phyloP scores from a whole-genome alignment of 2,329 filamentous ascomycete species.

The Diplodia sapinea region DNA sequence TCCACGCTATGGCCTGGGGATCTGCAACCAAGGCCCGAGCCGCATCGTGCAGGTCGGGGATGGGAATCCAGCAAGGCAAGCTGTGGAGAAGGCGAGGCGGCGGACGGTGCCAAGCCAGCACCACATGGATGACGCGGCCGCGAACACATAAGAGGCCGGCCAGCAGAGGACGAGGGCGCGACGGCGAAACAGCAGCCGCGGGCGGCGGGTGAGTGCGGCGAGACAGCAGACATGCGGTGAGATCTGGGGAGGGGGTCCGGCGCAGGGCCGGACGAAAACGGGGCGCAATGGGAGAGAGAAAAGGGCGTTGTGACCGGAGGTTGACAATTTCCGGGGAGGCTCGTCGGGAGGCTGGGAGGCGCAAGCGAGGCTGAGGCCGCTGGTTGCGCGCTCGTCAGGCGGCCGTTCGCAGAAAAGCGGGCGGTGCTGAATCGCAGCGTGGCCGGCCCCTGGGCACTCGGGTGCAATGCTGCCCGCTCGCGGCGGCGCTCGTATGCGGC shows the following conservation, averaged over 20 bases:
- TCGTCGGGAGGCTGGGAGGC: background rate
- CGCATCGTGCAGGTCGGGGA: conserved; percentile 17
- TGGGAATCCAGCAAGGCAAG: background rate
- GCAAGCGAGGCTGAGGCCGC: background rate
- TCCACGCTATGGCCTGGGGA: conserved; percentile 12
- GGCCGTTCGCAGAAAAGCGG: conserved; percentile 23
- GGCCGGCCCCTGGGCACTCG: conserved; percentile 4
- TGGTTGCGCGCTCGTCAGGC: background rate
- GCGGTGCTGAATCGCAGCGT: conserved; percentile 21
- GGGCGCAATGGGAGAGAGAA: conserved; percentile 16
- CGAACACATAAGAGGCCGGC: conserved; percentile 58
- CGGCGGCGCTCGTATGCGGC: background rate
- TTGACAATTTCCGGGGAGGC: conserved; percentile 15
- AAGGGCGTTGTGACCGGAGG: conserved; percentile 7
- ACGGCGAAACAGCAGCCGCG: background rate
- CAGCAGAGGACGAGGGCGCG: background rate
- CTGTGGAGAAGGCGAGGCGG: background rate
- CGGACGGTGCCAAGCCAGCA: background rate
- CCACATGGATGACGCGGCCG: conserved; percentile 63
- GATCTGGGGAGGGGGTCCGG: conserved; percentile 24
- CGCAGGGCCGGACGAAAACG: conserved; percentile 24
- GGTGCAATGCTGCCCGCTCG: conserved; percentile 19
- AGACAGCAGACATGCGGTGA: conserved; percentile 24
- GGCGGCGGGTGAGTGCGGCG: background rate
- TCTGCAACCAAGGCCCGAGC: conserved; percentile 21